Conservation (phyloP, 805 yeast species). For the Isabelozyma gotoi region DNA sequence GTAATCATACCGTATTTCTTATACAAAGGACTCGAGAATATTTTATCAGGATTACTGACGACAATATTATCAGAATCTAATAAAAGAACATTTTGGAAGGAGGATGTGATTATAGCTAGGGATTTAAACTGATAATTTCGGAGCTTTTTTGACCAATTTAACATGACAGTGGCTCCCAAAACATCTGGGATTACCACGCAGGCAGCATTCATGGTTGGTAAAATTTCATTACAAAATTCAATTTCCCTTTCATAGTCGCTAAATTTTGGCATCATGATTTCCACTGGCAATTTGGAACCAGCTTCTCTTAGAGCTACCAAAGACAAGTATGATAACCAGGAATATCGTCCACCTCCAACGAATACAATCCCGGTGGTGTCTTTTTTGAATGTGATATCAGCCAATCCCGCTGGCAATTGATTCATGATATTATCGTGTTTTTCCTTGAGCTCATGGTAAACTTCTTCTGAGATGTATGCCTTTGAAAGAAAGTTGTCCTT, state of each 20-base stretch:
- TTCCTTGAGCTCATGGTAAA: conserved; percentile 17
- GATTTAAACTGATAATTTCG: conserved; percentile 70
- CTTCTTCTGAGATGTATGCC: conserved; percentile 22
- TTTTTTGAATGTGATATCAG: conserved; percentile 16
- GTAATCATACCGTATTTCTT: conserved; percentile 33
- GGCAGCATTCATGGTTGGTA: conserved; percentile 62
- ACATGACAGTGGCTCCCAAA: conserved; percentile 54
- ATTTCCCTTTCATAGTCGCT: conserved; percentile 30
- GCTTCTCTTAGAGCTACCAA: conserved; percentile 30
- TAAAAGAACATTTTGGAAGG: conserved; percentile 32
- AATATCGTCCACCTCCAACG: conserved; percentile 35
- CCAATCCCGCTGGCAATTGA: conserved; percentile 21
- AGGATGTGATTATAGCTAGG: conserved; percentile 42
- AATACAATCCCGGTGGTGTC: conserved; percentile 30
- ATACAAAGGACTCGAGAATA: conserved; percentile 29
- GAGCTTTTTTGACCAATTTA: conserved; percentile 36
- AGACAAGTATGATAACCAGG: conserved; percentile 36
- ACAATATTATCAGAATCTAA: conserved; percentile 36
- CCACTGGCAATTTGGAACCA: conserved; percentile 40
- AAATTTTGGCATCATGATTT: conserved; percentile 34
- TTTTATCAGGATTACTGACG: conserved; percentile 26
- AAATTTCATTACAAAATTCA: conserved; percentile 53
- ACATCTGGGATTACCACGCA: conserved; percentile 56
- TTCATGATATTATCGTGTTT: conserved; percentile 20
- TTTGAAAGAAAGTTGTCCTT: conserved; percentile 23